Percentiles rank a stretch among this genome's conserved stretches.
These are phyloP conservation scores for Pelargonium australe DNA, from an alignment of 441 rosid species.

Conservation along the genomic window DNA sequence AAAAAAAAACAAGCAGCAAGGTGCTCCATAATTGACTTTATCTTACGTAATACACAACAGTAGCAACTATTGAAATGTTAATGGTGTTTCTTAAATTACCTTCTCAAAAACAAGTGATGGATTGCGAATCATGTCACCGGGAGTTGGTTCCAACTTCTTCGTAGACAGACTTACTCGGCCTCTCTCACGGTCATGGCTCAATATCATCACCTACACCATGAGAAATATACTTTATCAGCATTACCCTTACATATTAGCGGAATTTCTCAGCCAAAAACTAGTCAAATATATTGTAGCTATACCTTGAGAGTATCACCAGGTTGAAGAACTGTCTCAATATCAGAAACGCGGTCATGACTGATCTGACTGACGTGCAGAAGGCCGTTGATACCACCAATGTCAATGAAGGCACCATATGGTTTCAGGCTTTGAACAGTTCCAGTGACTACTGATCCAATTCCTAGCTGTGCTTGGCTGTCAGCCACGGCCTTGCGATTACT, in stretches of 20 bases:
- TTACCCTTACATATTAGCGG: not conserved
- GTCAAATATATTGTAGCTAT: not conserved
- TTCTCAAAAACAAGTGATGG: conserved; percentile 96
- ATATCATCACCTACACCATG: conserved; percentile 67
- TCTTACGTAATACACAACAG: too few species aligned
- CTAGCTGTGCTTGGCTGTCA: conserved; percentile 91
- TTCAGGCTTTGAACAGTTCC: conserved; percentile 95
- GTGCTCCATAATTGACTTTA: too few species aligned
- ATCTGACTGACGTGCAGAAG: conserved; percentile 98
- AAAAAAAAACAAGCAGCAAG: too few species aligned
- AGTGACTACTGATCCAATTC: conserved; percentile 85
- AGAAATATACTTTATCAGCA: not conserved
- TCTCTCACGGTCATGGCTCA: conserved; percentile 96
- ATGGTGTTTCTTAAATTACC: conserved; percentile 34
- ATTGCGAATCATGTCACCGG: conserved; percentile 97
- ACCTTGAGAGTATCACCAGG: conserved; percentile 97
- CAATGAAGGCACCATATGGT: conserved; percentile 96
- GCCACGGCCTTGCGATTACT: conserved; percentile 99
- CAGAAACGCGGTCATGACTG: conserved; percentile 88
- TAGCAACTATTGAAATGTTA: too few species aligned
- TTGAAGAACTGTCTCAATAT: conserved; percentile 92
- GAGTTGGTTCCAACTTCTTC: conserved; percentile 94
- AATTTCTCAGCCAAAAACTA: conserved; percentile 7
- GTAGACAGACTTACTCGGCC: conserved; percentile 97
- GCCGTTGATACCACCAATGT: conserved; percentile 93